phyloP scores from a whole-genome alignment of 1,284 basidiomycete genomes.

The Gomphus bonarii region DNA sequence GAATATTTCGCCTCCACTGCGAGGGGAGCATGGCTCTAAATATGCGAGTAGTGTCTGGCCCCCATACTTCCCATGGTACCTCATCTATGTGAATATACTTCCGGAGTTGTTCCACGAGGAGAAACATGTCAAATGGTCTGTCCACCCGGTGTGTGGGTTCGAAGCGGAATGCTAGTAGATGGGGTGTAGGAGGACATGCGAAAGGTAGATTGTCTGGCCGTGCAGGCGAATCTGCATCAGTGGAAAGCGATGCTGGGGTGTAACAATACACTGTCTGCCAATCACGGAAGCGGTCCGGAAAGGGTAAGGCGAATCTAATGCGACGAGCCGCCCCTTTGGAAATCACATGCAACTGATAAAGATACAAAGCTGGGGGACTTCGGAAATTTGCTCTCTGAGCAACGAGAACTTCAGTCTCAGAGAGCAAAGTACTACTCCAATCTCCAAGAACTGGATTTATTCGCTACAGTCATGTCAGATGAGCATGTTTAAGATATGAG shows the following conservation, averaged over 20 bases:
- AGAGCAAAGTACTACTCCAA: conserved; percentile 5
- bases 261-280: conserved; percentile 5
- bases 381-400: neutral
- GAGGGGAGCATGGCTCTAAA: neutral
- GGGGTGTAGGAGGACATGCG: conserved; percentile 1
- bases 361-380: neutral
- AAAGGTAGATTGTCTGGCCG: neutral
- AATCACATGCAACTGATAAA: neutral
- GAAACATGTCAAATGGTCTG: conserved; percentile 9
- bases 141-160: neutral
- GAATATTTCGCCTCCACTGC: conserved; percentile 5
- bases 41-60: neutral
- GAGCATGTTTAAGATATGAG: neutral
- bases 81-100: neutral
- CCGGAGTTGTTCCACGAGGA: neutral
- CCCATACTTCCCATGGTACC: conserved; percentile 6
- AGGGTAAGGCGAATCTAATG: neutral
- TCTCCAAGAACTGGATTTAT: neutral
- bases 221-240: neutral
- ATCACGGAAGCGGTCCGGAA: neutral
- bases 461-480: neutral
- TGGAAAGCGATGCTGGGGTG: conserved; percentile 1
- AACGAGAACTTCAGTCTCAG: conserved; percentile 4
- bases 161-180: conserved; percentile 6
- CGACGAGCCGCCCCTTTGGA: neutral